Percentiles rank a stretch among this genome's conserved stretches.
Conservation (phyloP, 805 yeast species). For the Lachancea meyersii region DNA sequence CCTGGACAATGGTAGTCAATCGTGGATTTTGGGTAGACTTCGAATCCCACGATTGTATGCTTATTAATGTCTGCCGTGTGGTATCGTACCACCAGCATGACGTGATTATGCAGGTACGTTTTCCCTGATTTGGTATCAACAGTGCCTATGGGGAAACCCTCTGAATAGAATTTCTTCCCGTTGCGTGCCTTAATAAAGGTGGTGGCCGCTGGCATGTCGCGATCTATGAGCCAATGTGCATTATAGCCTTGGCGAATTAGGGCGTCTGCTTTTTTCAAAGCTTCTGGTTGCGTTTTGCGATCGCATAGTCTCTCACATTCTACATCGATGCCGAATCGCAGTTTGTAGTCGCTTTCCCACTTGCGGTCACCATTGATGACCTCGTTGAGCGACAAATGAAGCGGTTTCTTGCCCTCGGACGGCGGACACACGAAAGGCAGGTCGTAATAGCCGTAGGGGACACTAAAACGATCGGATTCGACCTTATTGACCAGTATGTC, state of each 20-base stretch:
- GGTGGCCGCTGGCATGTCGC: conserved; percentile 76
- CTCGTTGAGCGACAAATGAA: conserved; percentile 67
- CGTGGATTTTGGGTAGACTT: conserved; percentile 81
- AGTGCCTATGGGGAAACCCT: conserved; percentile 83
- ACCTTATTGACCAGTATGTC: conserved; percentile 70
- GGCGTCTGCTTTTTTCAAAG: conserved; percentile 49
- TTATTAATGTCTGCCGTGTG: conserved; percentile 43
- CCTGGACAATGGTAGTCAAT: conserved; percentile 67
- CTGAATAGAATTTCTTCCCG: conserved; percentile 64
- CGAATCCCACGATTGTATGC: conserved; percentile 77
- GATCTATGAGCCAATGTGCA: conserved; percentile 80
- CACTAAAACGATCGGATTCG: conserved; percentile 63
- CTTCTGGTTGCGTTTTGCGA: conserved; percentile 46
- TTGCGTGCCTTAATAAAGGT: conserved; percentile 58
- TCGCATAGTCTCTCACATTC: conserved; percentile 67
- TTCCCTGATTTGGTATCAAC: conserved; percentile 45
- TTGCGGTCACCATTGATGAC: conserved; percentile 75
- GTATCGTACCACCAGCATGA: conserved; percentile 72
- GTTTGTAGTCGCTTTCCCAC: conserved; percentile 66
- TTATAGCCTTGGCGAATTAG: conserved; percentile 65
- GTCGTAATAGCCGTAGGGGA: conserved; percentile 71
- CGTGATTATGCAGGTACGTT: conserved; percentile 68
- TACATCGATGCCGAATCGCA: conserved; percentile 57
- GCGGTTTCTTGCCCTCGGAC: conserved; percentile 44
- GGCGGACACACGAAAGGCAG: conserved; percentile 79